Percentiles rank a stretch among this genome's conserved stretches.
These are phyloP conservation scores for Sphaerobolus stellatus DNA, from an alignment of 1,284 basidiomycete genomes.

Conservation along the genomic window DNA sequence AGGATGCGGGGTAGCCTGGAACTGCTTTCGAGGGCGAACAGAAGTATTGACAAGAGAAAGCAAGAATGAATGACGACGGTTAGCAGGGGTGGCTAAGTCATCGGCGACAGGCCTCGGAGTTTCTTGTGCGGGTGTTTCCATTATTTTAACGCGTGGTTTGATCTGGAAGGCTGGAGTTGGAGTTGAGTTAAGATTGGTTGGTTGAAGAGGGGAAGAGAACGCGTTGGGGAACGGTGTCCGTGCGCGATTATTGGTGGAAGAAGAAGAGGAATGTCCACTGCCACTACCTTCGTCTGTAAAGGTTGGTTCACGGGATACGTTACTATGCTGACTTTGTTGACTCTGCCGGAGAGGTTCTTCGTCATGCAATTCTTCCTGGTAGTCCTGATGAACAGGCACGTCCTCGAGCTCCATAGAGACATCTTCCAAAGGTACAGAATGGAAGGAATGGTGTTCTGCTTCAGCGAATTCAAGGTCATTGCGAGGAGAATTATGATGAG, in stretches of 20 bases:
- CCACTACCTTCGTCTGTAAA: too few relatives aligned
- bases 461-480: not conserved
- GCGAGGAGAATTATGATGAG: too few relatives aligned
- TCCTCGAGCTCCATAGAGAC: not conserved
- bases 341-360: not conserved
- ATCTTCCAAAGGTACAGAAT: conserved; percentile 18
- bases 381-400: not conserved
- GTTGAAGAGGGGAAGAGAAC: conserved; percentile 31
- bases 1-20: conserved; percentile 67
- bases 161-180: conserved; percentile 62
- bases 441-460: conserved; percentile 40
- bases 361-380: not conserved
- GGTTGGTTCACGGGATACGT: not conserved
- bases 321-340: not conserved
- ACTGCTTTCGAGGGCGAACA: conserved; percentile 63
- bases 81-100: conserved; percentile 57
- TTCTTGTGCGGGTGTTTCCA: conserved; percentile 24
- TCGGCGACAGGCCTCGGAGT: conserved; percentile 27
- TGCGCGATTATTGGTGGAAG: not conserved
- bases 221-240: conserved; percentile 10
- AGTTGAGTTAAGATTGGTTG: conserved; percentile 54
- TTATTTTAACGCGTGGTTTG: conserved; percentile 60
- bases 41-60: conserved; percentile 77
- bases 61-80: conserved; percentile 70
- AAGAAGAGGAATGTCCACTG: conserved; percentile 7